A percentile compares a stretch with the other conserved stretches of the same genome.
Evolutionary conservation across 345 rosid genomes (phyloP).

Genomic region (Mangifera indica): DNA sequence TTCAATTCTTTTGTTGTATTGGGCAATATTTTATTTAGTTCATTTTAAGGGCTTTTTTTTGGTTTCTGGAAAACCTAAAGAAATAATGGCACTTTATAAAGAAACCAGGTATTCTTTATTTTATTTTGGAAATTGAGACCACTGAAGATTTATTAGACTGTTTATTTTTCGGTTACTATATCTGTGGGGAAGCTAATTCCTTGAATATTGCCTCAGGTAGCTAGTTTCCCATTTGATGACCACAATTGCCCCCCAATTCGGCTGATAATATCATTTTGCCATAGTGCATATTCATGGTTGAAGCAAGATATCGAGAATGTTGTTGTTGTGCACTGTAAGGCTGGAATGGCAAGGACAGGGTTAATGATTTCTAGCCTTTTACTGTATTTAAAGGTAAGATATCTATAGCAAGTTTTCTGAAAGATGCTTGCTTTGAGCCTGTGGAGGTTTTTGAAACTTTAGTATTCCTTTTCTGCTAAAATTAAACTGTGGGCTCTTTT

Average conservation of each 20-base stretch:
- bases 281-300: slow-evolving; percentile 85
- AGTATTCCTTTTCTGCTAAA: slow-evolving; percentile 12
- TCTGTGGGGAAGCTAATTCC: slow-evolving; percentile 2
- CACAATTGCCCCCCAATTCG: slow-evolving; percentile 91
- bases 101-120: neutral
- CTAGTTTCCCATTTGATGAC: slow-evolving; percentile 88
- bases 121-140: neutral
- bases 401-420: slow-evolving; percentile 1
- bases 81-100: neutral
- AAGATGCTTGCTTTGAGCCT: slow-evolving; percentile 11
- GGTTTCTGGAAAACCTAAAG: neutral
- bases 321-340: slow-evolving; percentile 89
- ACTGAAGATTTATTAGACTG: slow-evolving; percentile 8
- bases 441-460: slow-evolving; percentile 9
- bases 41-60: neutral
- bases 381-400: slow-evolving; percentile 61
- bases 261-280: slow-evolving; percentile 70
- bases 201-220: slow-evolving; percentile 50
- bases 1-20: neutral
- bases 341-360: slow-evolving; percentile 95
- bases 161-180: neutral
- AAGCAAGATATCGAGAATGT: slow-evolving; percentile 92
- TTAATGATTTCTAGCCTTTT: slow-evolving; percentile 91
- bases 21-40: neutral
- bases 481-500: neutral